These are phyloP conservation scores for Crassisporium funariophilum DNA, from an alignment of 768 basidiomycete species.

Conservation along the genomic window DNA sequence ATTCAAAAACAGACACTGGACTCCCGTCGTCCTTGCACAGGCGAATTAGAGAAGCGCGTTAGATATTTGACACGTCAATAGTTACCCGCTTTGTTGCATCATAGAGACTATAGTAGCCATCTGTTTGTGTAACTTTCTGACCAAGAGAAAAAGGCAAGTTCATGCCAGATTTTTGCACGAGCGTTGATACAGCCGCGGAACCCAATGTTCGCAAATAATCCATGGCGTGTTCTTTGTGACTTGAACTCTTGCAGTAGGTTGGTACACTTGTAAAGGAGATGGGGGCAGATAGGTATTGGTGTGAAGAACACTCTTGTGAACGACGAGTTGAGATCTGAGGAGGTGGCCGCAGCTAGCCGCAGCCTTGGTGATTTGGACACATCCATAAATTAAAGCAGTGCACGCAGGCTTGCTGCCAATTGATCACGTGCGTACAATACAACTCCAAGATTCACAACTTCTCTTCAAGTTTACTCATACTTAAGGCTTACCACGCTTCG, in stretches of 20 bases:
- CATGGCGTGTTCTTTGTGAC: constrained; percentile 60
- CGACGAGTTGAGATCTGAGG: too few relatives aligned
- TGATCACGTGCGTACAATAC: too few relatives aligned
- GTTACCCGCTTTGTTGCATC: constrained; percentile 86
- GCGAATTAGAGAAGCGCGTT: constrained; percentile 13
- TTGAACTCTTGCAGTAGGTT: too few relatives aligned
- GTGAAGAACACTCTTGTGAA: too few relatives aligned
- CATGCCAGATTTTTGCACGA: constrained; percentile 93
- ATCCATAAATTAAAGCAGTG: too few relatives aligned
- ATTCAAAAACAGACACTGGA: constrained; percentile 89
- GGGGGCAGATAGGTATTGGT: too few relatives aligned
- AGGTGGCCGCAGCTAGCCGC: too few relatives aligned
- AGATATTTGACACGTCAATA: constrained; percentile 1
- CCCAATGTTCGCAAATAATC: constrained; percentile 83
- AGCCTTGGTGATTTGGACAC: too few relatives aligned
- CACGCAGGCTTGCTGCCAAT: too few relatives aligned
- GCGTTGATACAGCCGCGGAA: constrained; percentile 82
- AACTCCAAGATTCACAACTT: too few relatives aligned
- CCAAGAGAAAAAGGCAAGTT: constrained; percentile 89
- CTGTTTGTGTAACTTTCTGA: constrained; percentile 64
- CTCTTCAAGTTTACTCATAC: too few relatives aligned
- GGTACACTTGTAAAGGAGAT: neutral
- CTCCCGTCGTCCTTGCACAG: constrained; percentile 79
- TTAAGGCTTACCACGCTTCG: too few relatives aligned
- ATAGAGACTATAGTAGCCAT: constrained; percentile 81